Evolutionary conservation across 2,329 filamentous ascomycete genomes (phyloP).

Genomic region (Periglandula ipomoeae): DNA sequence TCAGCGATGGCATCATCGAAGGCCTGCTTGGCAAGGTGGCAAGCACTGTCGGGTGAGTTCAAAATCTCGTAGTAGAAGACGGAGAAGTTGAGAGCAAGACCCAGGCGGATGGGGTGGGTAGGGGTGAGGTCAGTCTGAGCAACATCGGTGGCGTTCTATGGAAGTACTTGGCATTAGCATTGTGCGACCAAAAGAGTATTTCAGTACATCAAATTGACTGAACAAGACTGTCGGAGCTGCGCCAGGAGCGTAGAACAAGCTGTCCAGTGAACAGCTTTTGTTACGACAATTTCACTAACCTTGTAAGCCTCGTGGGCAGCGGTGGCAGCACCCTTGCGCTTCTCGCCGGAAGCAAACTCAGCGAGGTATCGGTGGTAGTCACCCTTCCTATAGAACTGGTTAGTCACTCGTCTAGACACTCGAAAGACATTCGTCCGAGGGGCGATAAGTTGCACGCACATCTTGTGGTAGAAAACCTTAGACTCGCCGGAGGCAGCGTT

Average conservation of each 20-base stretch:
- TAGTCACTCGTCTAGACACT: neutral
- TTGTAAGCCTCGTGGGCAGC: slow-evolving; percentile 95
- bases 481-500: slow-evolving; percentile 95
- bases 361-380: slow-evolving; percentile 94
- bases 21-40: slow-evolving; percentile 97
- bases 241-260: slow-evolving; percentile 8
- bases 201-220: neutral
- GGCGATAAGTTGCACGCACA: slow-evolving; percentile 49
- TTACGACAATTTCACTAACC: slow-evolving; percentile 42
- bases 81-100: slow-evolving; percentile 97
- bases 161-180: slow-evolving; percentile 1
- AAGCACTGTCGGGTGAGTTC: slow-evolving; percentile 94
- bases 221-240: neutral
- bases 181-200: slow-evolving; percentile 7
- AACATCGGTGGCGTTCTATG: slow-evolving; percentile 89
- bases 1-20: slow-evolving; percentile 98
- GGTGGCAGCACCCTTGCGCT: slow-evolving; percentile 80
- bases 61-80: slow-evolving; percentile 99
- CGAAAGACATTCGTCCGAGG: neutral
- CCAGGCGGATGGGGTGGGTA: slow-evolving; percentile 95
- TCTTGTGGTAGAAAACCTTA: slow-evolving; percentile 99
- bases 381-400: slow-evolving; percentile 62
- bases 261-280: slow-evolving; percentile 15
- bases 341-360: slow-evolving; percentile 87
- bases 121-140: slow-evolving; percentile 96